Percentiles rank a stretch among this genome's conserved stretches.
These are phyloP conservation scores for Ustulina deusta DNA, from an alignment of 2,329 filamentous ascomycete genomes.

Conservation along the genomic window DNA sequence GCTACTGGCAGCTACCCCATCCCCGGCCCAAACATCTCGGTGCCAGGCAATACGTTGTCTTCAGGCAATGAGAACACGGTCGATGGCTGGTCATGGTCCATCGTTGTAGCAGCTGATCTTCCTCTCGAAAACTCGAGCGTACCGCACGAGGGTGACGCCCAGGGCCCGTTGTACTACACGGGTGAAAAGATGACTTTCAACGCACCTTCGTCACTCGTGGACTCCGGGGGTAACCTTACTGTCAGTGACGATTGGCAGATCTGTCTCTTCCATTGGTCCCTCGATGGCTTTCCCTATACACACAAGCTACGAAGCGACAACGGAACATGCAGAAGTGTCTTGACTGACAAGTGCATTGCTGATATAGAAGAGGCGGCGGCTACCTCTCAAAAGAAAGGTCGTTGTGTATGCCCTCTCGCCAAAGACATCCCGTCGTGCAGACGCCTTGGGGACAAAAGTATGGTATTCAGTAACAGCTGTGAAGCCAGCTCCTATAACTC, in stretches of 20 bases:
- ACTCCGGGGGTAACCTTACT: background rate
- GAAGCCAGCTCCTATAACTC: background rate
- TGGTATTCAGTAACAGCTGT: background rate
- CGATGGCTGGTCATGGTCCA: constrained; percentile 13
- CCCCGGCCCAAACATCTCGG: background rate
- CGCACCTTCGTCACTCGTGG: background rate
- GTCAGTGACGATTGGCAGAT: background rate
- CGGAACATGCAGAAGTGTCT: constrained; percentile 13
- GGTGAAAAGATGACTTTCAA: background rate
- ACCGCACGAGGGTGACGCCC: background rate
- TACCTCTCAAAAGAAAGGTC: background rate
- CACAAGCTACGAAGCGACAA: constrained; percentile 12
- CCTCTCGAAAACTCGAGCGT: background rate
- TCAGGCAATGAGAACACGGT: background rate
- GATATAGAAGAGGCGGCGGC: background rate
- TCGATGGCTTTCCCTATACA: background rate
- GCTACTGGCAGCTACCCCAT: background rate
- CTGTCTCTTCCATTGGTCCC: background rate
- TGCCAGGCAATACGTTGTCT: background rate
- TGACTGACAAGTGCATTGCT: constrained; percentile 13
- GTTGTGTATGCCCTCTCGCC: background rate
- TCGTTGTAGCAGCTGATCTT: constrained; percentile 7
- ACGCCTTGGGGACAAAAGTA: background rate
- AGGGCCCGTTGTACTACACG: constrained; percentile 8
- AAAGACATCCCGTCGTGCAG: background rate